Conservation (phyloP, 148 eudicot genomes). For the Fagopyrum tataricum region DNA sequence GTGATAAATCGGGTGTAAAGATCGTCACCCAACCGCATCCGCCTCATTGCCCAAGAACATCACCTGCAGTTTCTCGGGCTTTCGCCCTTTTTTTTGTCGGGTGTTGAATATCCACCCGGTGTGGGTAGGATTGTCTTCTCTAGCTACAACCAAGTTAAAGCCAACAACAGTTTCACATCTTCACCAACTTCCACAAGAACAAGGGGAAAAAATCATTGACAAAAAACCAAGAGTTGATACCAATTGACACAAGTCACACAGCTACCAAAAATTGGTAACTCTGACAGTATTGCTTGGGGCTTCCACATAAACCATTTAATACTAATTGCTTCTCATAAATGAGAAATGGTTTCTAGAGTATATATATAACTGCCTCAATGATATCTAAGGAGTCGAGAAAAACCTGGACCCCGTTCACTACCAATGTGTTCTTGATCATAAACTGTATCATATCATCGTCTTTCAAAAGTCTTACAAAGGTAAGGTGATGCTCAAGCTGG, state of each 20-base stretch:
- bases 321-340: background rate
- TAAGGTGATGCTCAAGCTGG: constrained; percentile 7
- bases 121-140: too few relatives aligned
- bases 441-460: background rate
- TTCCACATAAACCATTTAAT: background rate
- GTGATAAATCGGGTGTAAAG: too few relatives aligned
- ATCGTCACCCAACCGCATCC: too few relatives aligned
- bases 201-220: background rate
- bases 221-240: background rate
- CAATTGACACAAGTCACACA: background rate
- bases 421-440: background rate
- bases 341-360: background rate
- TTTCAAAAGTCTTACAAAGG: background rate
- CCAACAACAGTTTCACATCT: background rate
- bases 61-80: too few relatives aligned
- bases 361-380: background rate
- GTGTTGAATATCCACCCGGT: too few relatives aligned
- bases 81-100: too few relatives aligned
- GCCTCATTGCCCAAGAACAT: too few relatives aligned
- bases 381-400: background rate
- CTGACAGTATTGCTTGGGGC: background rate
- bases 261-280: background rate
- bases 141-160: too few relatives aligned
- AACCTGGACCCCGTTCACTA: too few relatives aligned
- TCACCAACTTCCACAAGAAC: background rate